These are phyloP conservation scores for Lodderomyces orthopsilosis DNA, from an alignment of 1,139 yeast species.

Conservation along the genomic window DNA sequence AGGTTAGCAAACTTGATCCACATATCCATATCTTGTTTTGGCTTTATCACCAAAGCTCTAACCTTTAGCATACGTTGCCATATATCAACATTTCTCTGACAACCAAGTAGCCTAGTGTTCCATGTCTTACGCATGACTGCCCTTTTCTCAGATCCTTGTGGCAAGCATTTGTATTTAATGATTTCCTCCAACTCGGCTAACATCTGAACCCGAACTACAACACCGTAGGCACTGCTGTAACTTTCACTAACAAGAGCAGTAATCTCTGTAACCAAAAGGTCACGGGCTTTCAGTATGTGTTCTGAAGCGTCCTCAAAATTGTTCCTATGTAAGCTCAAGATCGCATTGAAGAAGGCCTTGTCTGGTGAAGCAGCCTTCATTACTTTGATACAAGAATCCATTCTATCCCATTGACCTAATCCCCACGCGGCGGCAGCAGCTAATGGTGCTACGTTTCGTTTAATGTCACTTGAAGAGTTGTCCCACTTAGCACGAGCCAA, in stretches of 20 bases:
- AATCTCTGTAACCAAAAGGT: conserved; percentile 84
- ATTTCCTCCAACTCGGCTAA: conserved; percentile 95
- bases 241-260: conserved; percentile 95
- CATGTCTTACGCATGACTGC: conserved; percentile 84
- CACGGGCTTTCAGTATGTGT: conserved; percentile 83
- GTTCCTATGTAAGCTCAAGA: conserved; percentile 79
- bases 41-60: conserved; percentile 88
- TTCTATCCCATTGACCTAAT: conserved; percentile 94
- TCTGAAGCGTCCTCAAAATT: conserved; percentile 78
- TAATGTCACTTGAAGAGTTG: conserved; percentile 65
- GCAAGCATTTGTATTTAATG: conserved; percentile 79
- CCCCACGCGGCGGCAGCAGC: conserved; percentile 99
- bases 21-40: conserved; percentile 96
- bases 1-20: conserved; percentile 98
- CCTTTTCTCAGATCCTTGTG: conserved; percentile 78
- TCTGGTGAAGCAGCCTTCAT: conserved; percentile 94
- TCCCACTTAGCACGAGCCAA: conserved; percentile 87
- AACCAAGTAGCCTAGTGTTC: conserved; percentile 88
- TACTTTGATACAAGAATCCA: conserved; percentile 86
- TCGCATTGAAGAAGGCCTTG: conserved; percentile 90
- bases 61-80: conserved; percentile 97
- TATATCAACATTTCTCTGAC: conserved; percentile 94
- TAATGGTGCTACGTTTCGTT: conserved; percentile 88
- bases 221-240: conserved; percentile 95
- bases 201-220: conserved; percentile 95